These are phyloP conservation scores for Cryptococcus deneoformans DNA, from an alignment of 1,284 basidiomycete species.

Conservation along the genomic window DNA sequence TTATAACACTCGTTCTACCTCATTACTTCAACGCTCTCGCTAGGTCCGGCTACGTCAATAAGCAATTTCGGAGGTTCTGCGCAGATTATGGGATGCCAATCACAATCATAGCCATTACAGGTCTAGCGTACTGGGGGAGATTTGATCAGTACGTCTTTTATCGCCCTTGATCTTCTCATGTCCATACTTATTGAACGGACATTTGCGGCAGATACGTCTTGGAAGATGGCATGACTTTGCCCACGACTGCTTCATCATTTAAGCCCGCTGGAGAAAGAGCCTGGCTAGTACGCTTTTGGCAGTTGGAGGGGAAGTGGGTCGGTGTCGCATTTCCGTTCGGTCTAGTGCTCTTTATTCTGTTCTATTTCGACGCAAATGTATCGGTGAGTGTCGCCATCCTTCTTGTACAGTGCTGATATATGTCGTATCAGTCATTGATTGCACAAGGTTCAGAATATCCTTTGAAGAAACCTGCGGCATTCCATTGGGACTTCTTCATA, in stretches of 20 bases:
- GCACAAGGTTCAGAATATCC: constrained; percentile 91
- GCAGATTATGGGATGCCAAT: constrained; percentile 89
- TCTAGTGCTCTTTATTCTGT: constrained; percentile 52
- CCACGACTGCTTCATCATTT: constrained; percentile 63
- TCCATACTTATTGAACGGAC: background rate
- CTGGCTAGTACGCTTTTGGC: constrained; percentile 92
- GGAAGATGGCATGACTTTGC: constrained; percentile 65
- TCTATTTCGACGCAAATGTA: constrained; percentile 53
- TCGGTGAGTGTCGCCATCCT: constrained; percentile 31
- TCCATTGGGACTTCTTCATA: constrained; percentile 77
- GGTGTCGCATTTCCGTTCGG: constrained; percentile 62
- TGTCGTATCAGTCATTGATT: constrained; percentile 66
- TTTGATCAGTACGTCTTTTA: constrained; percentile 54
- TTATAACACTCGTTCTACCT: constrained; percentile 69
- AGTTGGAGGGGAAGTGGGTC: constrained; percentile 84
- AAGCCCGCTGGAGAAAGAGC: constrained; percentile 66
- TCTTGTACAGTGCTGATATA: background rate
- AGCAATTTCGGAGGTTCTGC: constrained; percentile 68
- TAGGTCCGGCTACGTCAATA: constrained; percentile 64
- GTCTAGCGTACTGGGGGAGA: constrained; percentile 78
- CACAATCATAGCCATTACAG: constrained; percentile 68
- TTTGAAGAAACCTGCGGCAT: constrained; percentile 85
- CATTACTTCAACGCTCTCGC: constrained; percentile 71
- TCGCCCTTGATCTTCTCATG: background rate
- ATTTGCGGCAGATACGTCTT: constrained; percentile 29